Conservation (phyloP, 805 yeast genomes). For the Wickerhamomyces chambardii region DNA sequence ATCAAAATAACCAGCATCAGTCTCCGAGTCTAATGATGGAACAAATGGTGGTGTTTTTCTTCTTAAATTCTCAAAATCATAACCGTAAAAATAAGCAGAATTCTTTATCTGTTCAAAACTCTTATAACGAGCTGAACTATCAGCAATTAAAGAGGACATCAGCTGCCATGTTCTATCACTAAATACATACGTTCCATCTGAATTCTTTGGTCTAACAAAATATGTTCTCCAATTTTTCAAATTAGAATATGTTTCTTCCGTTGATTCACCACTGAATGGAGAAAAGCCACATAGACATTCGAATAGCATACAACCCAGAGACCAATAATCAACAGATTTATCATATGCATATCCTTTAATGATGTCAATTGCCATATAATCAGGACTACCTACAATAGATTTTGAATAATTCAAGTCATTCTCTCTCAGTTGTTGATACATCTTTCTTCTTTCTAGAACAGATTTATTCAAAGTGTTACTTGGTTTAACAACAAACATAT, state of each 20-base stretch:
- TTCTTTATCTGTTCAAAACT: slow-evolving; percentile 74
- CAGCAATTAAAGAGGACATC: slow-evolving; percentile 69
- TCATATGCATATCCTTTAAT: slow-evolving; percentile 82
- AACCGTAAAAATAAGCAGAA: slow-evolving; percentile 77
- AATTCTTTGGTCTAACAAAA: slow-evolving; percentile 82
- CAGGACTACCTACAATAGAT: slow-evolving; percentile 97
- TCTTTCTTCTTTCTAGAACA: slow-evolving; percentile 77
- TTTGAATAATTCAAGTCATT: slow-evolving; percentile 80
- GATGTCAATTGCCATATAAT: slow-evolving; percentile 97
- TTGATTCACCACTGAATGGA: slow-evolving; percentile 89
- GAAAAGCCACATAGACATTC: slow-evolving; percentile 96
- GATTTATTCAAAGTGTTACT: slow-evolving; percentile 50
- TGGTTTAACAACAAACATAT: slow-evolving; percentile 53
- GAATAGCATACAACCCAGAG: slow-evolving; percentile 93
- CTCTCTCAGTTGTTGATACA: slow-evolving; percentile 73
- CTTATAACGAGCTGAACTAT: slow-evolving; percentile 66
- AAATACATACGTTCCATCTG: slow-evolving; percentile 85
- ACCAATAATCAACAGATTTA: slow-evolving; percentile 98
- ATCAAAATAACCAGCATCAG: slow-evolving; percentile 98
- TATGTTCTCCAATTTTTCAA: slow-evolving; percentile 89
- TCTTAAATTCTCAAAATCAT: slow-evolving; percentile 69
- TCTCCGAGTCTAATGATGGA: slow-evolving; percentile 94
- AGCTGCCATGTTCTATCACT: slow-evolving; percentile 96
- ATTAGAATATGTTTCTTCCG: slow-evolving; percentile 92
- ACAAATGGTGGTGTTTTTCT: slow-evolving; percentile 83